phyloP scores from a whole-genome alignment of 805 yeast species.

The Danielia oregonensis region DNA sequence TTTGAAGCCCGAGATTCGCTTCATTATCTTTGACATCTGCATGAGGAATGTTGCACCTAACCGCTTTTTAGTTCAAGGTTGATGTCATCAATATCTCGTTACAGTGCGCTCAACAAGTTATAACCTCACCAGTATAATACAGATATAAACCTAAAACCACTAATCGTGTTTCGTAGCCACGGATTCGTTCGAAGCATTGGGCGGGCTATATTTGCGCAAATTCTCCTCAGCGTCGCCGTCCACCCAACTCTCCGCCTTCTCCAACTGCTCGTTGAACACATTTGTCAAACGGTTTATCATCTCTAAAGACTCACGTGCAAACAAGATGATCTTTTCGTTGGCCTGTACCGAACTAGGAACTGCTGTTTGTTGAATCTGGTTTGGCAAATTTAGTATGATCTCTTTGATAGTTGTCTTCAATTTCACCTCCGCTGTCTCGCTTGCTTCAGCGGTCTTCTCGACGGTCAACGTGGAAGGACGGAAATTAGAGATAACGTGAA shows the following conservation, averaged over 20 bases:
- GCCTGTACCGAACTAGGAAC: constrained; percentile 20
- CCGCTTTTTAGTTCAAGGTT: too few relatives aligned
- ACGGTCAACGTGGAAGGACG: constrained; percentile 36
- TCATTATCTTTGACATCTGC: too few relatives aligned
- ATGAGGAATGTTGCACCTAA: too few relatives aligned
- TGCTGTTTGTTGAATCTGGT: constrained; percentile 54
- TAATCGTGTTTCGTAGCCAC: constrained; percentile 1
- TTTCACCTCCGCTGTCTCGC: constrained; percentile 15
- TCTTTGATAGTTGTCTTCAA: constrained; percentile 73
- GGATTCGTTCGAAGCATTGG: background rate
- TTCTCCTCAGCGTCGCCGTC: constrained; percentile 34
- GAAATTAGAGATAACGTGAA: constrained; percentile 78
- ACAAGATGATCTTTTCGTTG: constrained; percentile 66
- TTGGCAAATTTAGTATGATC: constrained; percentile 70
- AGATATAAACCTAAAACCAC: too few relatives aligned
- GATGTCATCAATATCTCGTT: too few relatives aligned
- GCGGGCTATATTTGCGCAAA: background rate
- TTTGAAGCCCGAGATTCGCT: too few relatives aligned
- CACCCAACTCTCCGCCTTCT: constrained; percentile 84
- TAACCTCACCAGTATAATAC: too few relatives aligned
- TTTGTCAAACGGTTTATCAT: constrained; percentile 80
- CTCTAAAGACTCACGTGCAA: constrained; percentile 87
- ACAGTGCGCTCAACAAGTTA: too few relatives aligned
- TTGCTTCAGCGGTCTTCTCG: constrained; percentile 3
- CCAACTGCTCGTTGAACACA: constrained; percentile 81